Conservation (phyloP, 2,329 filamentous ascomycete species). For the Sporothrix mexicana region DNA sequence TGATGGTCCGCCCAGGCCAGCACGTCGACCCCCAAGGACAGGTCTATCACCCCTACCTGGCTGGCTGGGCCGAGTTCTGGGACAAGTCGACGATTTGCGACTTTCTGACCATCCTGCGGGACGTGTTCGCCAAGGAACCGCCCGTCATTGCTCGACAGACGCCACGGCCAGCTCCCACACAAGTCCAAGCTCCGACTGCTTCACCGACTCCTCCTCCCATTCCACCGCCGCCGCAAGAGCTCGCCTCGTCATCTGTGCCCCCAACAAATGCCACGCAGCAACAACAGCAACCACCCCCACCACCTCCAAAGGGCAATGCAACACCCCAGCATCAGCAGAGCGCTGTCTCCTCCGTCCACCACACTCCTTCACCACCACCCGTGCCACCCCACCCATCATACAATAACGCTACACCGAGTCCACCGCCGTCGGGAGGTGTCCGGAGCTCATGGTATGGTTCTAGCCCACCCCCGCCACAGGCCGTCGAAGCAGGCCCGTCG, state of each 20-base stretch:
- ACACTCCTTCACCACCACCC: slow-evolving; percentile 33
- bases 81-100: slow-evolving; percentile 87
- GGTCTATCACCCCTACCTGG: slow-evolving; percentile 94
- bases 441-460: slow-evolving; percentile 34
- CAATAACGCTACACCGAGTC: slow-evolving; percentile 19
- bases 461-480: slow-evolving; percentile 29
- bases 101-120: slow-evolving; percentile 79
- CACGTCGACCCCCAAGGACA: slow-evolving; percentile 93
- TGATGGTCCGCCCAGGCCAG: slow-evolving; percentile 89
- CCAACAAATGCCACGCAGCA: slow-evolving; percentile 35
- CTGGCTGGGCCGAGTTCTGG: slow-evolving; percentile 87
- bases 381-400: slow-evolving; percentile 35
- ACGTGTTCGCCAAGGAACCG: slow-evolving; percentile 92
- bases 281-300: slow-evolving; percentile 50
- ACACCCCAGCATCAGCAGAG: slow-evolving; percentile 30
- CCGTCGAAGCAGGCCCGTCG: slow-evolving; percentile 30
- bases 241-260: slow-evolving; percentile 45
- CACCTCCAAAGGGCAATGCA: slow-evolving; percentile 60
- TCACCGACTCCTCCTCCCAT: slow-evolving; percentile 39
- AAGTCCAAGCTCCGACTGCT: slow-evolving; percentile 39
- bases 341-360: not conserved
- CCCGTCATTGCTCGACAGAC: slow-evolving; percentile 79
- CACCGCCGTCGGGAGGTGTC: slow-evolving; percentile 12
- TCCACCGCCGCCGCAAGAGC: slow-evolving; percentile 64
- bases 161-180: slow-evolving; percentile 43